Conservation (phyloP, 202 grass and related monocot species). For the Brachypodium distachyon region DNA sequence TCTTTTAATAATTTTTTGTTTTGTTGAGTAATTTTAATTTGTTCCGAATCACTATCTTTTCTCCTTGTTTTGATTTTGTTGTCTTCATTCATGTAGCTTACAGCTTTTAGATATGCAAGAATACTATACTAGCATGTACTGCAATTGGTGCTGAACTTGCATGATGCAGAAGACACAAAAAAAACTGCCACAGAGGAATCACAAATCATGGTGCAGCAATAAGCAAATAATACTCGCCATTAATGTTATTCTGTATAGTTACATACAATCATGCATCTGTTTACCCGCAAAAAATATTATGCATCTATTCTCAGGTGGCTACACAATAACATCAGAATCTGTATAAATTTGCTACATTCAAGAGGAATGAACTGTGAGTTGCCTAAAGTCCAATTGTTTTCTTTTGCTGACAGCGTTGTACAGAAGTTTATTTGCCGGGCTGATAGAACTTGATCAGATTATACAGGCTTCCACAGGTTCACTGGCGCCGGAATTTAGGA, state of each 20-base stretch:
- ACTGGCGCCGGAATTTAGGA: conserved; percentile 55
- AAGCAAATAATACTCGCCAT: not conserved
- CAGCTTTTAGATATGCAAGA: no score
- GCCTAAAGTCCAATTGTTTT: not conserved
- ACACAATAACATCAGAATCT: not conserved
- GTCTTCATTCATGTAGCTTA: no score
- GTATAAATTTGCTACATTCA: not conserved
- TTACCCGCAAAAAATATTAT: no score
- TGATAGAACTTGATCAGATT: not conserved
- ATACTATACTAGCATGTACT: no score
- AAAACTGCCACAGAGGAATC: not conserved
- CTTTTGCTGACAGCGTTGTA: not conserved
- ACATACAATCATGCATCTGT: not conserved
- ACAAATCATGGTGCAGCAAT: not conserved
- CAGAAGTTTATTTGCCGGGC: not conserved
- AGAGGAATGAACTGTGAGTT: not conserved
- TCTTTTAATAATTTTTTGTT: not conserved
- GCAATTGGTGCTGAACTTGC: no score
- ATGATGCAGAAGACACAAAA: not conserved
- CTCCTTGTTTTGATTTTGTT: not conserved
- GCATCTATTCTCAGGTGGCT: not conserved
- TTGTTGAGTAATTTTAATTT: not conserved
- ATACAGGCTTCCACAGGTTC: not conserved
- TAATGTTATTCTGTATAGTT: not conserved
- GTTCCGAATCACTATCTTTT: not conserved